phyloP scores from a whole-genome alignment of 768 basidiomycete genomes.

The Leucosporidium creatinivorum region DNA sequence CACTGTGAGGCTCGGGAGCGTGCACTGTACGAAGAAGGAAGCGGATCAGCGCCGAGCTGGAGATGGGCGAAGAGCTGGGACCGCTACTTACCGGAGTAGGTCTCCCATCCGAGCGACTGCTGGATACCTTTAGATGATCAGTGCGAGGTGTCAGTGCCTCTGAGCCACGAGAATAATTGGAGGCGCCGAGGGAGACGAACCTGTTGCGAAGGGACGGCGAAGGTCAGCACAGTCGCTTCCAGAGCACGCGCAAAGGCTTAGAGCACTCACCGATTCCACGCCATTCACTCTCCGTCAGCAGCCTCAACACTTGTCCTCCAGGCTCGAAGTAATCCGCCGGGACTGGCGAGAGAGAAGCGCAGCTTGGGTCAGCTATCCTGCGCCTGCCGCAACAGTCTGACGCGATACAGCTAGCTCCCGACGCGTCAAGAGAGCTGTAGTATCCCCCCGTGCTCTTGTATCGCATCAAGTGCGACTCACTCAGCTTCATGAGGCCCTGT shows the following conservation, averaged over 20 bases:
- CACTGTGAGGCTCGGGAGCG: background rate
- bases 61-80: too few relatives aligned
- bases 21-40: background rate
- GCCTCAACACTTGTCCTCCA: background rate
- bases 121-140: too few relatives aligned
- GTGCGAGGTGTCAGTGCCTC: too few relatives aligned
- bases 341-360: background rate
- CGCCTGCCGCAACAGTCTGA: background rate
- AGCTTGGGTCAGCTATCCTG: background rate
- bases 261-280: too few relatives aligned
- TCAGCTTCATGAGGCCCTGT: slow-evolving; percentile 1
- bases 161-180: too few relatives aligned
- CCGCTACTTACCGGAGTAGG: too few relatives aligned
- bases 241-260: too few relatives aligned
- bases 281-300: background rate
- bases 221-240: too few relatives aligned
- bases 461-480: background rate
- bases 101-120: too few relatives aligned
- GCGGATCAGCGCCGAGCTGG: background rate
- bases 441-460: background rate
- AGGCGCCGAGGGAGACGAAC: too few relatives aligned
- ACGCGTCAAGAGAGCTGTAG: background rate
- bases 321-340: background rate
- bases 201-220: too few relatives aligned
- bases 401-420: background rate